A percentile compares a stretch with the other conserved stretches of the same genome.
These are phyloP conservation scores for Gossypium rotundifolium DNA, from an alignment of 345 rosid genomes.

Conservation along the genomic window DNA sequence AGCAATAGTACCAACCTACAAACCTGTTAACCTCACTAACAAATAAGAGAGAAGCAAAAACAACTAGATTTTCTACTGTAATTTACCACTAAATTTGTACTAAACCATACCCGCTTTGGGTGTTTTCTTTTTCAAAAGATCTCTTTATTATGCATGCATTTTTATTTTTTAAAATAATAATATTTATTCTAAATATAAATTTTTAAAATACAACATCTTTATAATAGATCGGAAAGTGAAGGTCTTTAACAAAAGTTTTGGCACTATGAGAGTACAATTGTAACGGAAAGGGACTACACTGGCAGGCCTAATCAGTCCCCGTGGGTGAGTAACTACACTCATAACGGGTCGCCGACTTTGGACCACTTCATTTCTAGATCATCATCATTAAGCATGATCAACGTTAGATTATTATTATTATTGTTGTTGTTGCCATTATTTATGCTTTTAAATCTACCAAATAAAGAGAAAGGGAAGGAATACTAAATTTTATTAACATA, in stretches of 20 bases:
- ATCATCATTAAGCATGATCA: background rate
- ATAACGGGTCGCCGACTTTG: conserved; percentile 9
- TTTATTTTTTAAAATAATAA: too few relatives aligned
- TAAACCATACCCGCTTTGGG: background rate
- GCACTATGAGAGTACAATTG: background rate
- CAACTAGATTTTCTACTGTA: background rate
- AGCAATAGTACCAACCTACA: too few relatives aligned
- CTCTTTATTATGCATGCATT: too few relatives aligned
- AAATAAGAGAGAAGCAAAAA: background rate
- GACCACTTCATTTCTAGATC: background rate
- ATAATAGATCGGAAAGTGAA: background rate
- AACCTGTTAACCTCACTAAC: too few relatives aligned
- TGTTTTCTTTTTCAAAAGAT: too few relatives aligned
- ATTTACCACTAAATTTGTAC: background rate
- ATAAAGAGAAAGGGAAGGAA: background rate
- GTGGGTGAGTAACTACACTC: conserved; percentile 9
- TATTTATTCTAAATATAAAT: too few relatives aligned
- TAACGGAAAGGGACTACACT: conserved; percentile 6
- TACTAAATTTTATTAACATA: background rate
- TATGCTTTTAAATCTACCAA: background rate
- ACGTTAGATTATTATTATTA: background rate
- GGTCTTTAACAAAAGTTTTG: background rate
- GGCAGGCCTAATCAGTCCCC: background rate
- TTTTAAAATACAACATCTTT: too few relatives aligned
- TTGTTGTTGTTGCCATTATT: too few relatives aligned